A percentile compares a stretch with the other conserved stretches of the same genome.
Conservation (phyloP, 2,329 filamentous ascomycete species). For the Dryadomyces quercivorus region DNA sequence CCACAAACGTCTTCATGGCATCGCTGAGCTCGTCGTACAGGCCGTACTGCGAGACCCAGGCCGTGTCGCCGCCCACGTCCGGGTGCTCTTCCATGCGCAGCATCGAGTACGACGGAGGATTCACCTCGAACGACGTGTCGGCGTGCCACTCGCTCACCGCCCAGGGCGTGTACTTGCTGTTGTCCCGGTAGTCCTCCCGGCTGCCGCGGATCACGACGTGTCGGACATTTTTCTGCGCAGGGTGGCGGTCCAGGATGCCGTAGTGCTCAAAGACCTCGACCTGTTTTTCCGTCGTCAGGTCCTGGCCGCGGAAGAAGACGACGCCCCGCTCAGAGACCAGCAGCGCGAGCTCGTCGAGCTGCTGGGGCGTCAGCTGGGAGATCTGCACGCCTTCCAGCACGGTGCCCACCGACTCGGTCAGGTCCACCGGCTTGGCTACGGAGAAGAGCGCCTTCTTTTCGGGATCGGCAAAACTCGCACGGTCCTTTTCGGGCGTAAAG, state of each 20-base stretch:
- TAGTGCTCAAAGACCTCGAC: conserved; percentile 34
- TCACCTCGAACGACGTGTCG: conserved; percentile 38
- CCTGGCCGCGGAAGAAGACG: conserved; percentile 34
- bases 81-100: conserved; percentile 38
- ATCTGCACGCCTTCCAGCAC: conserved; percentile 27
- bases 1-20: conserved; percentile 27
- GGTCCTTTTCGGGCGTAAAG: conserved; percentile 21
- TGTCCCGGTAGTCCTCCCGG: conserved; percentile 30
- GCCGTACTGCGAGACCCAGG: conserved; percentile 33
- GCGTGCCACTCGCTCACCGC: conserved; percentile 33
- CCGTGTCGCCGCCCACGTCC: conserved; percentile 32
- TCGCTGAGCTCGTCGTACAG: conserved; percentile 31
- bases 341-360: conserved; percentile 37
- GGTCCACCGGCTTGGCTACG: conserved; percentile 22
- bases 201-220: conserved; percentile 33
- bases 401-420: conserved; percentile 31
- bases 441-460: conserved; percentile 29
- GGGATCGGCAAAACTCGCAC: conserved; percentile 30
- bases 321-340: conserved; percentile 33
- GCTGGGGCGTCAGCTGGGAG: conserved; percentile 27
- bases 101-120: conserved; percentile 37
- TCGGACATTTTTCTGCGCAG: conserved; percentile 28
- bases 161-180: conserved; percentile 34
- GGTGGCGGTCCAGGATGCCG: conserved; percentile 33
- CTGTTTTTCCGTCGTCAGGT: conserved; percentile 29